Evolutionary conservation across 257 asterid genomes (phyloP).

Genomic region (Catharanthus roseus): DNA sequence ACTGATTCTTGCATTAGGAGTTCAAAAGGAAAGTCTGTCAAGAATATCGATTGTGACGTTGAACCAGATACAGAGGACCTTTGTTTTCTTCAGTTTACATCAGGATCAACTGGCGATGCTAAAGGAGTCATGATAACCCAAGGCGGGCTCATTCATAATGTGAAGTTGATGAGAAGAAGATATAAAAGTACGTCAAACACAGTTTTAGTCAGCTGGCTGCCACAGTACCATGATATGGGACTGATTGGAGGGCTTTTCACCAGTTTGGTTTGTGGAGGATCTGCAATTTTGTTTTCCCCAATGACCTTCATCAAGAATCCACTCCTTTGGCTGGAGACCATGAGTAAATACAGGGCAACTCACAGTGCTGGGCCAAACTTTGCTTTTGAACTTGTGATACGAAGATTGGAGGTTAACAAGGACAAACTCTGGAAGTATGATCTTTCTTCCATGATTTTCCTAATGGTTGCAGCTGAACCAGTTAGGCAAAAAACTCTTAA

Average conservation of each 20-base stretch:
- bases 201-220: constrained; percentile 80
- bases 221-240: constrained; percentile 90
- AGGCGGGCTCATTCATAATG: constrained; percentile 69
- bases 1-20: constrained; percentile 69
- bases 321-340: constrained; percentile 62
- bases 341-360: constrained; percentile 60
- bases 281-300: constrained; percentile 64
- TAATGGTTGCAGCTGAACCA: constrained; percentile 89
- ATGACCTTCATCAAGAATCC: constrained; percentile 82
- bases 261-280: constrained; percentile 66
- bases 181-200: constrained; percentile 76
- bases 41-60: constrained; percentile 4
- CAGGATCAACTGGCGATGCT: constrained; percentile 87
- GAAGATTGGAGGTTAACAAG: constrained; percentile 56
- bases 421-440: constrained; percentile 39
- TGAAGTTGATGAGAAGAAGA: constrained; percentile 61
- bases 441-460: constrained; percentile 63
- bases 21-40: constrained; percentile 24
- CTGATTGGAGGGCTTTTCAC: constrained; percentile 81
- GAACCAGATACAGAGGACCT: constrained; percentile 41
- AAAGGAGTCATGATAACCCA: constrained; percentile 85
- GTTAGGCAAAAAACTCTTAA: constrained; percentile 62
- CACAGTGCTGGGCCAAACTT: constrained; percentile 92
- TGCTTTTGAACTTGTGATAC: constrained; percentile 55
- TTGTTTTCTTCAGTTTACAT: constrained; percentile 77